Conservation (phyloP, 768 basidiomycete species). For the Hericium coralloides region DNA sequence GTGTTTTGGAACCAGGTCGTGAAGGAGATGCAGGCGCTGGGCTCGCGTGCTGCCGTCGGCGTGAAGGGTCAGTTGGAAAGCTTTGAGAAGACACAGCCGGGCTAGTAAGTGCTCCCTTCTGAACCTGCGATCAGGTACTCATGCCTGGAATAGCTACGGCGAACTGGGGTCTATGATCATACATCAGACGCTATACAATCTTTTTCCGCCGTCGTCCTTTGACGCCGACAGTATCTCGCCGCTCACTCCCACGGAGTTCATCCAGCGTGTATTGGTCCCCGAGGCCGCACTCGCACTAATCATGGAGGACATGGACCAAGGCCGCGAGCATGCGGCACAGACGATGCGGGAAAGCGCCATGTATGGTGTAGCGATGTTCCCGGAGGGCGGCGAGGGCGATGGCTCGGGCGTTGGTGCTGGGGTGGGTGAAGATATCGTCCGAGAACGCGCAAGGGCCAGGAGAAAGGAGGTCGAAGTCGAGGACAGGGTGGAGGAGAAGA, state of each 20-base stretch:
- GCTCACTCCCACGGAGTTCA: slow-evolving; percentile 66
- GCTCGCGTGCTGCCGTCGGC: slow-evolving; percentile 55
- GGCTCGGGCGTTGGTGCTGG: slow-evolving; percentile 21
- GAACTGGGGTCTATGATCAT: slow-evolving; percentile 79
- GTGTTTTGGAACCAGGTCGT: slow-evolving; percentile 65
- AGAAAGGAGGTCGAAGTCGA: slow-evolving; percentile 34
- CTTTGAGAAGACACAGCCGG: slow-evolving; percentile 79
- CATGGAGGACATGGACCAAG: slow-evolving; percentile 55
- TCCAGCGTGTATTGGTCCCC: slow-evolving; percentile 82
- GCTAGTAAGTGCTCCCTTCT: slow-evolving; percentile 57
- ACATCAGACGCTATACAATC: slow-evolving; percentile 61
- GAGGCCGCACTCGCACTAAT: slow-evolving; percentile 81
- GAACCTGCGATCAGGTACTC: not conserved
- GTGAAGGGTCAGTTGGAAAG: slow-evolving; percentile 67
- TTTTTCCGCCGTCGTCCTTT: slow-evolving; percentile 60
- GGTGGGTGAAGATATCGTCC: slow-evolving; percentile 35
- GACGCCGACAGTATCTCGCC: slow-evolving; percentile 48
- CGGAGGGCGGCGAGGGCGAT: slow-evolving; percentile 40
- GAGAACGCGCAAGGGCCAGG: slow-evolving; percentile 33
- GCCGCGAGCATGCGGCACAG: slow-evolving; percentile 38
- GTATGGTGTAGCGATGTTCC: slow-evolving; percentile 85
- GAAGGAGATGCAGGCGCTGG: slow-evolving; percentile 54
- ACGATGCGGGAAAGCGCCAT: slow-evolving; percentile 68
- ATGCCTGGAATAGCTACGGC: slow-evolving; percentile 53
- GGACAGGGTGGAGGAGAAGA: slow-evolving; percentile 25